A percentile compares a stretch with the other conserved stretches of the same genome.
Evolutionary conservation across 2,329 filamentous ascomycete species (phyloP).

Genomic region (Trichophyton schoenleinii): DNA sequence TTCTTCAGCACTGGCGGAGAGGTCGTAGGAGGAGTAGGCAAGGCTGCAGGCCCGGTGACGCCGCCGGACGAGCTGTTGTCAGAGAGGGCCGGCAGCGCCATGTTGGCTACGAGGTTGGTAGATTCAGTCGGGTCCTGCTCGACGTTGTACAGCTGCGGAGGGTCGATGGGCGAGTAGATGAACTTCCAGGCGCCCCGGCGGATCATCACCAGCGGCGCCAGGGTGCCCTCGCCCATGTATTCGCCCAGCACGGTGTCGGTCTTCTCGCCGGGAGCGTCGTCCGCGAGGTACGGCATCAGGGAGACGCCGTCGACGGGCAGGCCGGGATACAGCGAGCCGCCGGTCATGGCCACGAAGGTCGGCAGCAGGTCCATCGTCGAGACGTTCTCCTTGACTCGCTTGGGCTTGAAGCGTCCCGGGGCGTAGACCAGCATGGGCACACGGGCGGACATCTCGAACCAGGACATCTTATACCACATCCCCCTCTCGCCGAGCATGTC

Average conservation of each 20-base stretch:
- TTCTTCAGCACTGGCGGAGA: constrained; percentile 20
- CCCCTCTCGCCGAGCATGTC: constrained; percentile 92
- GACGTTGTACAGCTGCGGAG: constrained; percentile 74
- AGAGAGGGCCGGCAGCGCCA: constrained; percentile 22
- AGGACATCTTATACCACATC: constrained; percentile 95
- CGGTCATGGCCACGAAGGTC: constrained; percentile 72
- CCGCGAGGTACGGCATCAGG: constrained; percentile 60
- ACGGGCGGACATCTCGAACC: constrained; percentile 81
- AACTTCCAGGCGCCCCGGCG: constrained; percentile 83
- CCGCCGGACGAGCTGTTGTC: constrained; percentile 28
- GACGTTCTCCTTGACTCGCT: constrained; percentile 68
- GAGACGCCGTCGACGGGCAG: constrained; percentile 81
- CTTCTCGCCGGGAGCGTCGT: constrained; percentile 42
- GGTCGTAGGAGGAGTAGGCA: constrained; percentile 22
- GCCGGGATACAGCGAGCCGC: constrained; percentile 52
- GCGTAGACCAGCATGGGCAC: constrained; percentile 79
- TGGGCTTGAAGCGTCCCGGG: constrained; percentile 61
- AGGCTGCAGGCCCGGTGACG: constrained; percentile 11
- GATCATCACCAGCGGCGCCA: constrained; percentile 89
- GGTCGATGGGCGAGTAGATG: constrained; percentile 70
- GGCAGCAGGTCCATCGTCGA: constrained; percentile 84
- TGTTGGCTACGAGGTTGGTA: constrained; percentile 47
- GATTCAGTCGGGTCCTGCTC: constrained; percentile 61
- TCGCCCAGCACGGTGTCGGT: constrained; percentile 87
- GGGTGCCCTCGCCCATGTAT: constrained; percentile 86